phyloP scores from a whole-genome alignment of 1,284 basidiomycete species.

The Cutaneotrichosporon spelunceum region DNA sequence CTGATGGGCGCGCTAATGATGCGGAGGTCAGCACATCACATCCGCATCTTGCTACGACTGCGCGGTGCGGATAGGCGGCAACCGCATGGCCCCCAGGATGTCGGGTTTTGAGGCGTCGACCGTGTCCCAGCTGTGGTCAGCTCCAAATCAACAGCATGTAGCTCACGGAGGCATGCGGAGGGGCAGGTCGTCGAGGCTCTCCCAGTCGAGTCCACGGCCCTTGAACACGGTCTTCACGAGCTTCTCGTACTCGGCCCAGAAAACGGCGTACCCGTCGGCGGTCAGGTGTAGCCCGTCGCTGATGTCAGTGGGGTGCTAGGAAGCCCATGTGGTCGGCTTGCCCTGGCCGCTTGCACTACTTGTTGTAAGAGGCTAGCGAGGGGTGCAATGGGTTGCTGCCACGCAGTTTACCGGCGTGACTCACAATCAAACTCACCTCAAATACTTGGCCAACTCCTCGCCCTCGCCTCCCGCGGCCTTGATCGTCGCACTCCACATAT shows the following conservation, averaged over 20 bases:
- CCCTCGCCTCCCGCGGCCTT: constrained; percentile 56
- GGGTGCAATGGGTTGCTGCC: not conserved
- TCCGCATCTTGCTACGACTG: not conserved
- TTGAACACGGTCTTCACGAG: constrained; percentile 59
- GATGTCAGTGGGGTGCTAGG: not conserved
- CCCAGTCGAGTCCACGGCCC: constrained; percentile 39
- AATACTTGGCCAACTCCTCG: constrained; percentile 48
- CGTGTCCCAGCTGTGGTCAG: constrained; percentile 16
- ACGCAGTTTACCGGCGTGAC: not conserved
- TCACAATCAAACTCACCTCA: constrained; percentile 13
- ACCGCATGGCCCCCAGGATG: constrained; percentile 12
- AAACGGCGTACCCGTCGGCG: constrained; percentile 65
- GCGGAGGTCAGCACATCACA: no score
- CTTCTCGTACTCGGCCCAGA: constrained; percentile 63
- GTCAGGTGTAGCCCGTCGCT: constrained; percentile 76
- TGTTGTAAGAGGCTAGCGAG: no score
- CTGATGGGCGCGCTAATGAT: constrained; percentile 36
- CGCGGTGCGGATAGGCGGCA: constrained; percentile 16
- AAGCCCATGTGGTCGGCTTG: not conserved
- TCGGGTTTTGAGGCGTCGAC: constrained; percentile 14
- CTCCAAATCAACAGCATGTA: not conserved
- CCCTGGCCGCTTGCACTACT: no score
- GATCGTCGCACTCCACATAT: constrained; percentile 66
- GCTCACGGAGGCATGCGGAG: constrained; percentile 20
- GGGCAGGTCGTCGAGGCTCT: constrained; percentile 31